Evolutionary conservation across 1,139 yeast genomes (phyloP), one percentile per base, ranked within the genome.

Genomic region (Debaryomycetaceae sp.): DNA sequence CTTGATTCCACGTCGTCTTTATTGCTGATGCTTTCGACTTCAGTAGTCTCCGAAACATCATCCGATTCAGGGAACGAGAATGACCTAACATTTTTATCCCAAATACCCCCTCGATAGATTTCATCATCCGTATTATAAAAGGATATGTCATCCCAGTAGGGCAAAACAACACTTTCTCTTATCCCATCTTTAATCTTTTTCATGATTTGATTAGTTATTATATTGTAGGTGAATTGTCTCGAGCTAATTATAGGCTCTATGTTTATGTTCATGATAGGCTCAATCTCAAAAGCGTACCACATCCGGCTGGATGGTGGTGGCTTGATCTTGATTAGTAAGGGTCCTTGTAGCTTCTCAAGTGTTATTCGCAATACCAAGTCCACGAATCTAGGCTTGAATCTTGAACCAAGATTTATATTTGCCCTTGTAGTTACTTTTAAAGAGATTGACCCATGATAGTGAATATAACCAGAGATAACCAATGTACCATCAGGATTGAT

Each of bases 201-300:
- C 50, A 84, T 90, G 51, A 93, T 87, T 9, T 85, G 80, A 51
- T 84, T 85, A 1, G 96, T 90, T 39, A 93, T 78, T 60, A 91
- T 76, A 36, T 81, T 80, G 56, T 87, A 89, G 4, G 87, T 82
- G 52, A 93, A 71, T 51, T 87, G 89, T 47, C 95, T 76, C 4
- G 95, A 81, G 52, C 96, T 87, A 20, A 93, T 88, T 11, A 89
- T 79, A 0, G 99, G 99, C 59, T 90, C 97, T 42, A 90, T 83
- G 35, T 77, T 81, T 50, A 93, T 63, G 47, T 81, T 84, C 62
- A 91, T 66, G 13, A 75, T 72, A 0, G 99, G 99, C 75, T 85
- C 89, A 6, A 75, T 65, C 52, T 84, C 89, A 62, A 90, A 93
- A 2, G 89, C 81, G 58, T 89, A 93, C 99, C 99, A 93, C 1